phyloP scores from a whole-genome alignment of 352 stramenopile genomes.

The Thraustochytrium sp. region DNA sequence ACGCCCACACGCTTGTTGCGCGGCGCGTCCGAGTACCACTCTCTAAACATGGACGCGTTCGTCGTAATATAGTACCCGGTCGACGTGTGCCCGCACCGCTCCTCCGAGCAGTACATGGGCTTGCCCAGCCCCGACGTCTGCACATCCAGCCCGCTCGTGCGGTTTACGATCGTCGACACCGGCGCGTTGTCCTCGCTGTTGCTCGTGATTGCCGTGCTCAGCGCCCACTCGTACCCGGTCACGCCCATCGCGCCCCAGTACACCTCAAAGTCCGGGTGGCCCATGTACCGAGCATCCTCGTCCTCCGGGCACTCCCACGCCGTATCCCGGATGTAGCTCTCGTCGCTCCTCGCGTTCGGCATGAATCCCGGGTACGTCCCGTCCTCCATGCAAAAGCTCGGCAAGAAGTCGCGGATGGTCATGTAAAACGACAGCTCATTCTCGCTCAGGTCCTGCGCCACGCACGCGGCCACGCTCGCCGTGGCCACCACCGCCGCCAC shows the following conservation, averaged over 20 bases:
- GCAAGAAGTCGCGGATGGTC: constrained; percentile 24
- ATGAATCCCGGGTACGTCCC: not conserved
- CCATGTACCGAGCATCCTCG: not conserved
- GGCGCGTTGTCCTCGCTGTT: not conserved
- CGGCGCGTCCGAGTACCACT: constrained; percentile 1
- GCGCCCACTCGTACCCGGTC: not conserved
- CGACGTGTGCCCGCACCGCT: not conserved
- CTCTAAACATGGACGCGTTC: not conserved
- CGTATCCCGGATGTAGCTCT: not conserved
- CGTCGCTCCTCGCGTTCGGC: not conserved
- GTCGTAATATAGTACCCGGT: not conserved
- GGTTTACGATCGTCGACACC: constrained; percentile 4
- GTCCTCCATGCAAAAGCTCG: not conserved
- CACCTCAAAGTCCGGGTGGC: constrained; percentile 29
- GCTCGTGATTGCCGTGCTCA: not conserved
- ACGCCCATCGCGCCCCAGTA: not conserved
- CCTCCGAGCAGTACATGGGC: constrained; percentile 4
- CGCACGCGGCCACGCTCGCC: not conserved
- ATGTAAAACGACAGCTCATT: not conserved
- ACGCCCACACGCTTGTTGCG: not conserved
- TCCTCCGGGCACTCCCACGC: not conserved
- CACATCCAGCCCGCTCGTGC: not conserved
- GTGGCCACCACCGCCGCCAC: not conserved
- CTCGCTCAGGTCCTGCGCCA: not conserved
- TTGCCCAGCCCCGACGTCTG: not conserved